A percentile compares a stretch with the other conserved stretches of the same genome.
These are phyloP conservation scores for Aspergillus fructus DNA, from an alignment of 2,329 filamentous ascomycete species.

Conservation along the genomic window DNA sequence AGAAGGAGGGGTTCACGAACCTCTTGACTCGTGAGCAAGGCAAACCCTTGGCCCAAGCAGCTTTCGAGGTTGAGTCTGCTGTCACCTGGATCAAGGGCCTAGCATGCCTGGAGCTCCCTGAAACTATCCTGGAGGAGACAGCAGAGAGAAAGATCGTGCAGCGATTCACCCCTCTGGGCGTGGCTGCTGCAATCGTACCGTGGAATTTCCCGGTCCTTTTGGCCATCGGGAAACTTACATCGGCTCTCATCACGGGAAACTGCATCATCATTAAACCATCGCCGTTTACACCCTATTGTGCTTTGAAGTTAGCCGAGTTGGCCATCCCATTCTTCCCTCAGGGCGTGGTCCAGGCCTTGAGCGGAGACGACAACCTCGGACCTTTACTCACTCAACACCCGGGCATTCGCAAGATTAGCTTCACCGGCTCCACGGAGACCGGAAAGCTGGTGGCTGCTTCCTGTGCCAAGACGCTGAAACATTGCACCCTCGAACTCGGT, in stretches of 20 bases:
- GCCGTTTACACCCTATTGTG: slow-evolving; percentile 52
- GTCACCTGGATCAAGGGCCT: no score
- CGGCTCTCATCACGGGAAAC: slow-evolving; percentile 53
- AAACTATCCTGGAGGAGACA: no score
- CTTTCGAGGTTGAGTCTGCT: no score
- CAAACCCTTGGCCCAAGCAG: no score
- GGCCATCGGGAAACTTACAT: slow-evolving; percentile 51
- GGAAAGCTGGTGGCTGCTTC: background rate
- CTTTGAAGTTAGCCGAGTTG: slow-evolving; percentile 53
- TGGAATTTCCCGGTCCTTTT: slow-evolving; percentile 55
- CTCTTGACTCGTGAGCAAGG: no score
- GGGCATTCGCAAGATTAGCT: background rate
- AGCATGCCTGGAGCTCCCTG: no score
- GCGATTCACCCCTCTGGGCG: slow-evolving; percentile 24
- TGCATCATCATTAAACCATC: slow-evolving; percentile 57
- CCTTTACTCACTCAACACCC: background rate
- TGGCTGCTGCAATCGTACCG: slow-evolving; percentile 56
- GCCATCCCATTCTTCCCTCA: background rate
- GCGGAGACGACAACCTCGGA: background rate
- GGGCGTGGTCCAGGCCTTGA: background rate
- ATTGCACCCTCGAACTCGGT: background rate
- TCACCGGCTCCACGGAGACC: background rate
- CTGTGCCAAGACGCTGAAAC: background rate
- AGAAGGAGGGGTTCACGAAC: no score
- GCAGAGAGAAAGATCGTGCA: no score